Base-by-base conservation (phyloP, 2,329 filamentous ascomycete genomes). In the Mollisiaceae sp. region DNA sequence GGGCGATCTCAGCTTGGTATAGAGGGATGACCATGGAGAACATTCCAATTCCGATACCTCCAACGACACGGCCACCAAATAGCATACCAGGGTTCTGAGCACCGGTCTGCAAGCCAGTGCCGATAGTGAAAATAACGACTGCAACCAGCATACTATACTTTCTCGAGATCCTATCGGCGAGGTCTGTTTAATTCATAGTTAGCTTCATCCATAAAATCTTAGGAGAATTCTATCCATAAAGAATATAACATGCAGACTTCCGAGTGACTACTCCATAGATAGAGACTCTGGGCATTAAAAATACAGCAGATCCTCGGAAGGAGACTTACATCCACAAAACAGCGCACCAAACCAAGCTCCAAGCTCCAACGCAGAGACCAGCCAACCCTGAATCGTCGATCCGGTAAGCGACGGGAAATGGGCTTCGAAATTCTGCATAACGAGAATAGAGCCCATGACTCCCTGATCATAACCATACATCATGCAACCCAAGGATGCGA, bases 121-220 rank as follows among this genome's bases (percentile, higher is more conserved):
- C 84, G 43, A 86, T 59, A 0, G 79, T 82, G 69, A 86, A 86
- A 39, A 86, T 78, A 11, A 76, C 69, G 4, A 85, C 83, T 4
- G 82, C 83, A 1, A 85, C 78, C 1, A 84, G 70, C 47, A 86
- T 84, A 2, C 82, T 81, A 66, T 82, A 83, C 61, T 84, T 82
- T 43, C 84, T 76, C 4, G 82, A 84, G 41, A 84, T 79, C 68
- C 79, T 81, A 66, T 86, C 83, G 1, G 83, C 83, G 41, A 85
- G 78, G 27, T 32, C 27, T 32, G 27, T 32, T 32, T 6, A 32
- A 32, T 32, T 32, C 27, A 32, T 32, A 32, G 27, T 32, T 32
- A 32, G 27, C 6, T 32, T 32, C 27, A 32, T 32, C 6, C 27
- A 3, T 32, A 6, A 32, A 32, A 3, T 32, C 6, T 6, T 32